These are phyloP conservation scores for Poa annua DNA, from an alignment of 176 grass and related monocot species.

Conservation along the genomic window DNA sequence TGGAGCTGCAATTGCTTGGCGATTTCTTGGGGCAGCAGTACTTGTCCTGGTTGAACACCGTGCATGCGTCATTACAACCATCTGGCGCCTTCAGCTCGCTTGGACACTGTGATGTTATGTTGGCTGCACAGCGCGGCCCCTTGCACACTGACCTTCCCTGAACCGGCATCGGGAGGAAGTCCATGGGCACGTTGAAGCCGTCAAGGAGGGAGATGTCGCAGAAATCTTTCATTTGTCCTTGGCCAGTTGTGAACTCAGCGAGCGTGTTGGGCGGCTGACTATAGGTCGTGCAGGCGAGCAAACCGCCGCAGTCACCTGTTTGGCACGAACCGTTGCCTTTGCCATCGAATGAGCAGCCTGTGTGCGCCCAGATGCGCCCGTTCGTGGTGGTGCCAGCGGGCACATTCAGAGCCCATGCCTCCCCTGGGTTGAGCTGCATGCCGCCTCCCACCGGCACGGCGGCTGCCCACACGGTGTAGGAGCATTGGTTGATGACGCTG, in stretches of 20 bases:
- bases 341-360: not conserved
- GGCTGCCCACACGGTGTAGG: conserved; percentile 53
- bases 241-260: conserved; percentile 12
- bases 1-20: conserved; percentile 2
- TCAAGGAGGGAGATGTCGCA: conserved; percentile 44
- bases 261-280: conserved; percentile 13
- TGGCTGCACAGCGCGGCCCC: not conserved
- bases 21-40: conserved; percentile 14
- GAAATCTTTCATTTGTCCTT: not conserved
- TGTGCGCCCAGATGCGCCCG: conserved; percentile 32
- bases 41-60: not conserved
- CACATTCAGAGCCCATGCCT: not conserved
- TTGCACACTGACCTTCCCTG: conserved; percentile 5
- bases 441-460: conserved; percentile 15
- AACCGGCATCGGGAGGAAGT: conserved; percentile 30
- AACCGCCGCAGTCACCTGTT: conserved; percentile 25
- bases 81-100: conserved; percentile 20
- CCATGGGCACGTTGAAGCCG: conserved; percentile 62
- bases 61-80: conserved; percentile 43
- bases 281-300: not conserved
- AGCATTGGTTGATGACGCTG: conserved; percentile 44
- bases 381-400: fast-evolving
- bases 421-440: not conserved
- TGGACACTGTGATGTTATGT: conserved; percentile 47
- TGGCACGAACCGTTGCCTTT: not conserved